Evolutionary conservation across 495 filamentous ascomycete genomes (phyloP), one percentile per base, ranked within the genome.

Genomic region (Bathelium albidoporum): DNA sequence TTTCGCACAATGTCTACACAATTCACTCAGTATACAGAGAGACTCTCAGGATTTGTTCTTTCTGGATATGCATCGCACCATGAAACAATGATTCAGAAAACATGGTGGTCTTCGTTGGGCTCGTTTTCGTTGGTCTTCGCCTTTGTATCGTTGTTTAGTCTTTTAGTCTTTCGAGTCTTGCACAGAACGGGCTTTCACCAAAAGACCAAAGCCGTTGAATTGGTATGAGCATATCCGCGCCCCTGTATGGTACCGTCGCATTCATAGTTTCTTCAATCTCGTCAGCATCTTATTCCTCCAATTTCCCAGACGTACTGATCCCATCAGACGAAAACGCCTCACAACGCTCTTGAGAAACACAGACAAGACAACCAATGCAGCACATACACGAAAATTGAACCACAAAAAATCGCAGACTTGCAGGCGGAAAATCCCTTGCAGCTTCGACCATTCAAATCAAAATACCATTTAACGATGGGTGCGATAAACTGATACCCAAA

Each of bases 401-500:
- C 87, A 5, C 73, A 89, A 0, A 55, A 72, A 0, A 71, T 76
- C 53, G 89, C 91, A 68, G 72, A 88, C 67, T 88, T 83, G 80
- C 65, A 77, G 58, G 73, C 74, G 0, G 82, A 79, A n/a, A 75
- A 82, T 41, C 88, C 87, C 0, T 62, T 81, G 2, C 79, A 85
- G 59, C 77, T 88, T 12, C 78, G 87, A 10, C 85, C 85, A 1
- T 90, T 89, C 73, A 88, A 86, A 67, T 81, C 85, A 14, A 87
- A 79, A 45, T 90, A 87, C 68, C 79, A 89, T 65, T 76, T 90
- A 62, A 87, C 86, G 1, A 89, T 91, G 87, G 85, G 87, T 87
- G 73, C 41, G 73, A 62, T 3, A 4, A 1, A 45, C 5, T 12
- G 29, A 2, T 34, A 1, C 18, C 14, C 12, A 12, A 22, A 12